Evolutionary conservation across 257 asterid genomes (phyloP).

Genomic region (Coffea eugenioides): DNA sequence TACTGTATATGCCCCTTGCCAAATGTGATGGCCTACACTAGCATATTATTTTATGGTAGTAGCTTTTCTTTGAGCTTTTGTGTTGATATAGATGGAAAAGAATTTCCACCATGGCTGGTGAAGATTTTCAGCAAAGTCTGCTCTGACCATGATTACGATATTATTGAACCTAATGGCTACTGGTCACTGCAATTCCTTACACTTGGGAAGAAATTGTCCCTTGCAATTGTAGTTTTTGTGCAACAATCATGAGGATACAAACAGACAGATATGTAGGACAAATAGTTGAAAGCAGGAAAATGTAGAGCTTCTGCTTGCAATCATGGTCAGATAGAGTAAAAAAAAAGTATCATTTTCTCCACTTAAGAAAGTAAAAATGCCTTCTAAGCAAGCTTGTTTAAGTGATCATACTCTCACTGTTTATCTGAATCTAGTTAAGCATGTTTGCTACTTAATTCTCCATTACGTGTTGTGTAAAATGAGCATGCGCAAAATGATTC

Average conservation of each 20-base stretch:
- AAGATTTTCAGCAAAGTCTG: neutral
- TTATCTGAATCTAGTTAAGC: too few relatives aligned
- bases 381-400: neutral
- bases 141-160: neutral
- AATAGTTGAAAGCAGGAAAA: neutral
- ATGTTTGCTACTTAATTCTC: neutral
- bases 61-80: neutral
- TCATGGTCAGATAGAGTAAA: neutral
- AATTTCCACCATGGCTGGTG: neutral
- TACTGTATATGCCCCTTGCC: too few relatives aligned
- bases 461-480: too few relatives aligned
- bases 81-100: neutral
- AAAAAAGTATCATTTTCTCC: neutral
- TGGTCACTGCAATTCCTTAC: neutral
- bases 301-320: neutral
- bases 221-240: neutral
- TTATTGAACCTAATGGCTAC: neutral
- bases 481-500: too few relatives aligned
- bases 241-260: neutral
- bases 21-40: too few relatives aligned
- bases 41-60: neutral
- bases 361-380: neutral
- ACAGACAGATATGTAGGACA: neutral
- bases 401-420: neutral
- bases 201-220: neutral